Conservation (phyloP, 139 green algal species). For the Pseudopediastrum boryanum region DNA sequence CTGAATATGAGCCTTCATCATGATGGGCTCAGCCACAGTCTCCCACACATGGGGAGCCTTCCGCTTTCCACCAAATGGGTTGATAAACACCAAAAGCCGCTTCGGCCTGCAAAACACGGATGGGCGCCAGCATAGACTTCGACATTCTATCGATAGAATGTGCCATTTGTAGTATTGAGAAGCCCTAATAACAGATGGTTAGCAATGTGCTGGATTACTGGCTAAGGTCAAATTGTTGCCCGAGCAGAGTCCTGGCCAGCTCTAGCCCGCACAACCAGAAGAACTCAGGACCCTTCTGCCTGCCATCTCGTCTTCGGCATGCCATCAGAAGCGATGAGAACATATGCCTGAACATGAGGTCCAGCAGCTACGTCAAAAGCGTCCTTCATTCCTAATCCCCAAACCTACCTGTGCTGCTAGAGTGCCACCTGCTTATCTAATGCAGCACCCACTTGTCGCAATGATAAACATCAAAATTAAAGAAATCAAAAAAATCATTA, state of each 20-base stretch:
- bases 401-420: not conserved
- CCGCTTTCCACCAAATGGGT: slow-evolving; percentile 72
- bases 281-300: not conserved
- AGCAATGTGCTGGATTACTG: too few relatives aligned
- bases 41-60: slow-evolving; percentile 56
- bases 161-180: too few relatives aligned
- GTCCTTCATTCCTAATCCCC: not conserved
- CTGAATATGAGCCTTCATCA: slow-evolving; percentile 60
- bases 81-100: slow-evolving; percentile 82
- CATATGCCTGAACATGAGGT: not conserved
- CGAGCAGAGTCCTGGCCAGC: too few relatives aligned
- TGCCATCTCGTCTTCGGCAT: not conserved
- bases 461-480: not conserved
- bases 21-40: slow-evolving; percentile 56
- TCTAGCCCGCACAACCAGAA: too few relatives aligned
- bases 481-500: not conserved
- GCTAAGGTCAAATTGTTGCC: too few relatives aligned
- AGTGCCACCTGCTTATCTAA: too few relatives aligned
- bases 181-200: too few relatives aligned
- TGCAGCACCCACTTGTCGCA: too few relatives aligned
- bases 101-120: slow-evolving; percentile 46
- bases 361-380: not conserved
- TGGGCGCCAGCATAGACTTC: not conserved
- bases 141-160: not conserved
- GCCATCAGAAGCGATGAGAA: not conserved